Evolutionary conservation across 2,329 filamentous ascomycete species (phyloP), one percentile per base, ranked within the genome.

Genomic region (Colletotrichum trifolii): DNA sequence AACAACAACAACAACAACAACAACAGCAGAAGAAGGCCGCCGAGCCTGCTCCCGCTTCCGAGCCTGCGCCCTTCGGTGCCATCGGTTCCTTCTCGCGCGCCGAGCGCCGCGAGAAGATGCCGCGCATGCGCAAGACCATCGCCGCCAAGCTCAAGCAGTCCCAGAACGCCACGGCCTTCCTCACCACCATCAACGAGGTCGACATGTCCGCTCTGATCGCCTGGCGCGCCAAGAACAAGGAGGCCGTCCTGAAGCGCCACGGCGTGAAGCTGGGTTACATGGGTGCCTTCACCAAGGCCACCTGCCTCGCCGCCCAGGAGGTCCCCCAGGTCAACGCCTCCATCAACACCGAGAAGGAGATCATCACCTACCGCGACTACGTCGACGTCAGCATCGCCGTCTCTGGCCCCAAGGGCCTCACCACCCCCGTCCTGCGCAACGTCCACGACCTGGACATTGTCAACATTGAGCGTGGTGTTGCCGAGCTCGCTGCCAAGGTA

Each of bases 111-210:
- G 74, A 74, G 67, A 76, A 75, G 66, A 69, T 90, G 69, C 85
- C 83, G 69, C 87, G 87, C 71, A 92, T 92, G 90, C 89, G 90
- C 80, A 91, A 91, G 83, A 90, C 88, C 68, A 92, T 92, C 72
- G 90, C 90, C 69, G 81, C 75, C 70, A 88, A 90, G 69, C 87
- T 92, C 59, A 86, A 85, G 71, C 83, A 91, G 75, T 92, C 89
- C 59, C 84, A 89, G 79, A 85, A 89, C 76, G 85, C 91, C 74
- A 83, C 83, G 73, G 91, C 91, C 78, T 87, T 92, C 17, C 81
- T 91, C 72, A 92, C 91, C 78, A 89, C 92, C 64, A 69, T 75
- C 39, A 73, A 76, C 54, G 73, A 75, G 65, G 66, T 75, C 43
- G 73, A 75, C 69, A 89, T 91, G 72, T 82, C 87, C 73, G 89